Base-by-base conservation (phyloP, 202 grass and related monocot species). In the Zizania palustris region DNA sequence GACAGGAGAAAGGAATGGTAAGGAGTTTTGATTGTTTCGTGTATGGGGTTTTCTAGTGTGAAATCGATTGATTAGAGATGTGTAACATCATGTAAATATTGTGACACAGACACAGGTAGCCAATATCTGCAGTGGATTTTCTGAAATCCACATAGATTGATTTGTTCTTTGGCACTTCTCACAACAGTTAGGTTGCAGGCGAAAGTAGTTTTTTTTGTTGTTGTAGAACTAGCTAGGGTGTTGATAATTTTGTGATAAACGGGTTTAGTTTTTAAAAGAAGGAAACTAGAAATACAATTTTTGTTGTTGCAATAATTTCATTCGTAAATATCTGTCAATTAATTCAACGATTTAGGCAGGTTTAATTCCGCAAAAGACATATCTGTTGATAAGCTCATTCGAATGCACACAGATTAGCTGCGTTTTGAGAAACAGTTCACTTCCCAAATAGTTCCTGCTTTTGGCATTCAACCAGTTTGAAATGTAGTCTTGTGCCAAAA, bases 81-180 rank as follows among this genome's bases (percentile, higher is more conserved):
- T 68, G 54, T 66, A 71, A 44, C 73, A 74, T 84, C 42, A 73
- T 77, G 71, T 84, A 76, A 73, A 84, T 86, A 84, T 68, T 80
- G 45, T n/a, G n/a, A n/a, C n/a, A n/a, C n/a, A n/a, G n/a, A 70
- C 45, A 45, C 60, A 89, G 61, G 72, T 72, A 76, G 82, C 38
- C 60, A 81, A 60, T 68, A 79, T 93, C 22, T 80, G 48, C 46
- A 77, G 34, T 65, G 37, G 39, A 44, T 71, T 69, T 60, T 85
- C 7, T 2, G 19, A 36, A 64, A 69, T 72, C 72, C 51, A 92
- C 54, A 70, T 82, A 62, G 49, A 67, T 73, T 86, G 68, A 19
- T 84, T 79, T 81, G 54, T 83, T 75, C 41, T 55, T 81, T n/a
- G 50, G 50, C 50, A 54, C 16, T 19, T 54, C 2, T 54, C 50